Conservation (phyloP, 352 stramenopile genomes). For the Halophytophthora polymorphica region DNA sequence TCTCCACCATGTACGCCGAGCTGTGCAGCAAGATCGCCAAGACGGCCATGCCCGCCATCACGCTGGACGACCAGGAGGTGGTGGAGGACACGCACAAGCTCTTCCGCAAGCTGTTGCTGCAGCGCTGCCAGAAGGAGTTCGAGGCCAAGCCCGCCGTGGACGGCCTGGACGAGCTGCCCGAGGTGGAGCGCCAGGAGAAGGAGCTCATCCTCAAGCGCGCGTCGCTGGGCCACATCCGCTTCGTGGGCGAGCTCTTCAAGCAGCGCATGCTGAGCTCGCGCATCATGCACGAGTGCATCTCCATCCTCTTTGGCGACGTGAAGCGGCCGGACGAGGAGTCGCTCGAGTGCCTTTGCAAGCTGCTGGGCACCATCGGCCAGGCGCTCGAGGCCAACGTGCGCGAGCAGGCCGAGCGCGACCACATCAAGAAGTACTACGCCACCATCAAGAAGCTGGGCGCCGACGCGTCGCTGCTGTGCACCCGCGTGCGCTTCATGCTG, state of each 20-base stretch:
- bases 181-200: conserved; percentile 66
- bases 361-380: conserved; percentile 92
- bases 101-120: conserved; percentile 93
- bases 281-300: conserved; percentile 93
- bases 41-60: conserved; percentile 78
- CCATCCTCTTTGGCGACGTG: conserved; percentile 72
- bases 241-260: conserved; percentile 97
- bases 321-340: conserved; percentile 91
- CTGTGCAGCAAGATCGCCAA: conserved; percentile 91
- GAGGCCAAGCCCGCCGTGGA: conserved; percentile 82
- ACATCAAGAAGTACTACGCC: conserved; percentile 69
- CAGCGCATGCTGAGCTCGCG: conserved; percentile 92
- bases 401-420: conserved; percentile 48
- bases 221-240: conserved; percentile 92
- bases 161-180: conserved; percentile 47
- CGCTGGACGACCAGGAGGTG: conserved; percentile 59
- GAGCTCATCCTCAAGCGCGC: conserved; percentile 77
- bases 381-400: conserved; percentile 71
- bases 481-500: conserved; percentile 82
- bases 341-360: conserved; percentile 94
- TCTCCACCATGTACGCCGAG: conserved; percentile 95
- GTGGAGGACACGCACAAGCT: conserved; percentile 82
- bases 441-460: conserved; percentile 65
- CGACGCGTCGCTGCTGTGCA: conserved; percentile 66
- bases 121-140: conserved; percentile 94